Conservation (phyloP, 768 basidiomycete species). For the Strobilomyces confusus region DNA sequence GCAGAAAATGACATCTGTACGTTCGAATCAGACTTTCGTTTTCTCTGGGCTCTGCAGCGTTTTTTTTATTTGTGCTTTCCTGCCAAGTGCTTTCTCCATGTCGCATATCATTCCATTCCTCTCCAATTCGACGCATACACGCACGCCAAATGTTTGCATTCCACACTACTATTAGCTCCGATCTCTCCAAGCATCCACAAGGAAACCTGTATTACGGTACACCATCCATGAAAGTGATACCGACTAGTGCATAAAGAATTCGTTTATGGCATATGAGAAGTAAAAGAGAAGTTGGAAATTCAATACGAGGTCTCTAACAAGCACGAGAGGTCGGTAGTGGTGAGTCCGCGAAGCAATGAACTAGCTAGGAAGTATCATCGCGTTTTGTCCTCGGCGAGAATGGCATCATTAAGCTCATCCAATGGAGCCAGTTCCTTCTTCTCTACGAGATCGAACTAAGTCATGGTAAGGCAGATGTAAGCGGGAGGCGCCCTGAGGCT, state of each 20-base stretch:
- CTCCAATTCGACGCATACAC: slow-evolving; percentile 1
- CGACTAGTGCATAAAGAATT: neutral
- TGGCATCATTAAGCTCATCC: slow-evolving; percentile 92
- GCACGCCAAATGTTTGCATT: neutral
- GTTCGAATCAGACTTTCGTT: neutral
- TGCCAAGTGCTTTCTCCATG: neutral
- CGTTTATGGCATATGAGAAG: neutral
- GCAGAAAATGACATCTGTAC: neutral
- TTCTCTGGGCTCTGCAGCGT: neutral
- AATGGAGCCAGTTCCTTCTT: slow-evolving; percentile 94
- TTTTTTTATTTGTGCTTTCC: neutral
- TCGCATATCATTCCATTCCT: neutral
- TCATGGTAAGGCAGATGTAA: slow-evolving; percentile 4
- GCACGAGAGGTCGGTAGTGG: neutral
- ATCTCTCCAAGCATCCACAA: neutral
- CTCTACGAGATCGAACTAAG: slow-evolving; percentile 88
- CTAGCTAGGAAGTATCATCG: slow-evolving; percentile 16
- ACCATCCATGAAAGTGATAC: slow-evolving; percentile 13
- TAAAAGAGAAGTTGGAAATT: neutral
- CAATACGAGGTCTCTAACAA: neutral
- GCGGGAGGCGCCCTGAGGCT: neutral
- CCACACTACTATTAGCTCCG: neutral
- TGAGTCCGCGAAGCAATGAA: neutral
- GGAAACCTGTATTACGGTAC: slow-evolving; percentile 8
- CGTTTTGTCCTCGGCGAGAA: slow-evolving; percentile 56